Conservation (phyloP, 257 asterid species). For the Anisodus acutangulus region DNA sequence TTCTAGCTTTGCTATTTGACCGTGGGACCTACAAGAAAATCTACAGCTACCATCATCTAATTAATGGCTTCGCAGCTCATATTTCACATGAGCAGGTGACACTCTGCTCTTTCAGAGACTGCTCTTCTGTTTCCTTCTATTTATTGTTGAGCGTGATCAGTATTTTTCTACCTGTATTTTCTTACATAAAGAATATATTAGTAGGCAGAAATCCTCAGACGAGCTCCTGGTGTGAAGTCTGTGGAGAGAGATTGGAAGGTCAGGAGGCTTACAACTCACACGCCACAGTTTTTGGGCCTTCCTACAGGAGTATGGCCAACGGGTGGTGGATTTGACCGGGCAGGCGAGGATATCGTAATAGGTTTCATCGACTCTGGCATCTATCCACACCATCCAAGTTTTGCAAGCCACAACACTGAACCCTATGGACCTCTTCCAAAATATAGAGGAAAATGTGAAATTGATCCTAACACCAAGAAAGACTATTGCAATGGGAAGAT, state of each 20-base stretch:
- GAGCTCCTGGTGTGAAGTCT: slow-evolving; percentile 84
- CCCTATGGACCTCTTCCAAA: slow-evolving; percentile 87
- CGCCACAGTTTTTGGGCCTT: slow-evolving; percentile 96
- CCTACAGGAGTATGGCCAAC: slow-evolving; percentile 99
- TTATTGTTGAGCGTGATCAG: slow-evolving; percentile 28
- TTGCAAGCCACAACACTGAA: slow-evolving; percentile 66
- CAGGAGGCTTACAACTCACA: slow-evolving; percentile 91
- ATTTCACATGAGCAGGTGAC: slow-evolving; percentile 89
- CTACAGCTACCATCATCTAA: slow-evolving; percentile 91
- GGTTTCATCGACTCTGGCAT: slow-evolving; percentile 98
- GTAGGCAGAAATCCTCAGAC: slow-evolving; percentile 89
- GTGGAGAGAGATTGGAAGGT: slow-evolving; percentile 98
- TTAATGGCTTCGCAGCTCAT: slow-evolving; percentile 94
- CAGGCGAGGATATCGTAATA: slow-evolving; percentile 93
- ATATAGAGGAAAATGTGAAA: slow-evolving; percentile 90
- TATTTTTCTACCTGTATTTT: slow-evolving; percentile 35
- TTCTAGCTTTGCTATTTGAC: slow-evolving; percentile 87
- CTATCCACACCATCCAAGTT: slow-evolving; percentile 91
- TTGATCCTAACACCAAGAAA: slow-evolving; percentile 75
- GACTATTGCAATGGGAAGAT: slow-evolving; percentile 92
- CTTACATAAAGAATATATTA: slow-evolving; percentile 53
- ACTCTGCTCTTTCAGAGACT: slow-evolving; percentile 35
- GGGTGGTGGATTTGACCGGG: slow-evolving; percentile 93
- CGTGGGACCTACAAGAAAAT: slow-evolving; percentile 78
- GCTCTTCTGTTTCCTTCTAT: slow-evolving; percentile 1